Evolutionary conservation across 1,284 basidiomycete species (phyloP).

Genomic region (Boletus semigastroideus): DNA sequence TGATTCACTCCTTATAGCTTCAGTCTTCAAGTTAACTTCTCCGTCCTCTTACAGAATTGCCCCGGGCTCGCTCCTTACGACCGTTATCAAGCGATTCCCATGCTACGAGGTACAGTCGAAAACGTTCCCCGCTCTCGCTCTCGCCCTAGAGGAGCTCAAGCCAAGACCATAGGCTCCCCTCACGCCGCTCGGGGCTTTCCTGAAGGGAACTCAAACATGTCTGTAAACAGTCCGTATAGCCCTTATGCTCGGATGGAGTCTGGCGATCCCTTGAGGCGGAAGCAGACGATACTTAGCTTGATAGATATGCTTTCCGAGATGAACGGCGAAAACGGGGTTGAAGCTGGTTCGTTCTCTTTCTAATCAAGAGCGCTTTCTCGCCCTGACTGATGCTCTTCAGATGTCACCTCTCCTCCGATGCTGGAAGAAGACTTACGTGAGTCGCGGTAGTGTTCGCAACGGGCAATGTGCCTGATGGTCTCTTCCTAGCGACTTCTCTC

Average conservation of each 20-base stretch:
- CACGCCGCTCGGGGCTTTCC: constrained; percentile 31
- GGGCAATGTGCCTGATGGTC: constrained; percentile 7
- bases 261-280: constrained; percentile 40
- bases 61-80: constrained; percentile 22
- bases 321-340: constrained; percentile 49
- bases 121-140: constrained; percentile 29
- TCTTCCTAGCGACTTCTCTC: constrained; percentile 27
- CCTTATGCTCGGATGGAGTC: constrained; percentile 33
- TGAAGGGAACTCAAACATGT: constrained; percentile 31
- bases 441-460: constrained; percentile 4
- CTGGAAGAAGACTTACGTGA: constrained; percentile 64
- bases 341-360: constrained; percentile 38
- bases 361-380: background rate
- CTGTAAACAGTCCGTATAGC: constrained; percentile 31
- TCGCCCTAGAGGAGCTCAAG: constrained; percentile 30
- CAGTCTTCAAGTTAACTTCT: constrained; percentile 16
- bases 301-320: constrained; percentile 63
- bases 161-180: constrained; percentile 23
- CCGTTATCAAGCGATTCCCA: constrained; percentile 26
- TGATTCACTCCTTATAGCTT: constrained; percentile 33
- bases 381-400: constrained; percentile 21
- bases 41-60: constrained; percentile 24
- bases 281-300: constrained; percentile 62
- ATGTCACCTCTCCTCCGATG: constrained; percentile 39
- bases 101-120: constrained; percentile 36